phyloP scores from a whole-genome alignment of 495 filamentous ascomycete species.

The Cladorrhinum samala region DNA sequence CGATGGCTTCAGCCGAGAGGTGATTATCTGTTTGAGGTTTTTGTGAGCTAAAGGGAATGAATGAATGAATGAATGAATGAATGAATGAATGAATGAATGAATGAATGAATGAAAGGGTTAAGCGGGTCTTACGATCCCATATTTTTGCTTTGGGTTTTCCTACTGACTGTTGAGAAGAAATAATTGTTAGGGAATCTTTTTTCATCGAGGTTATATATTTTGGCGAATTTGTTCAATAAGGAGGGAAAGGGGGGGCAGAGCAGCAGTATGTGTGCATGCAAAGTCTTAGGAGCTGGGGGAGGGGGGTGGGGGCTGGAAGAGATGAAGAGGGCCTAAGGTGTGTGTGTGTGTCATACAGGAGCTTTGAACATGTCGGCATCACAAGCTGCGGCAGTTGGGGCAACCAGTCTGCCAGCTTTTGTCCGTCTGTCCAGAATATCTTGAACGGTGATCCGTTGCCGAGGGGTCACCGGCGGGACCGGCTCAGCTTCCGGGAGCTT shows the following conservation, averaged over 20 bases:
- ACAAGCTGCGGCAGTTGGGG: conserved; percentile 68
- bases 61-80: too few relatives aligned
- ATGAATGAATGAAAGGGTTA: not conserved
- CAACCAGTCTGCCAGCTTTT: conserved; percentile 60
- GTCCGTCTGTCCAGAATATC: conserved; percentile 62
- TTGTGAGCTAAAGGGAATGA: too few relatives aligned
- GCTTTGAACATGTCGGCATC: conserved; percentile 83
- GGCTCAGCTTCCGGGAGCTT: conserved; percentile 18
- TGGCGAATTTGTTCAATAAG: too few relatives aligned
- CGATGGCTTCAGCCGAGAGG: conserved; percentile 50
- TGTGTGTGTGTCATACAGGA: conserved; percentile 34
- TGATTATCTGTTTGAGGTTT: conserved; percentile 28
- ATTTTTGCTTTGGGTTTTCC: not conserved
- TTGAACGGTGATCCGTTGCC: conserved; percentile 60
- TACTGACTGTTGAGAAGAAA: conserved; percentile 3
- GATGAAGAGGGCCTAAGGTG: conserved; percentile 3
- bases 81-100: too few relatives aligned
- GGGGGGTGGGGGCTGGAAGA: not conserved
- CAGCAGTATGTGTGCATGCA: too few relatives aligned
- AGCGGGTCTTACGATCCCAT: not conserved
- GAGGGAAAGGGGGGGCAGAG: too few relatives aligned
- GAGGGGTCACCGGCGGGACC: conserved; percentile 1
- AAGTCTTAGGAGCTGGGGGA: too few relatives aligned
- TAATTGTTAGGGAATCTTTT: too few relatives aligned
- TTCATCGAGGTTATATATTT: too few relatives aligned